Conservation (phyloP, 2,329 filamentous ascomycete genomes). For the Pseudocercospora fuligena region DNA sequence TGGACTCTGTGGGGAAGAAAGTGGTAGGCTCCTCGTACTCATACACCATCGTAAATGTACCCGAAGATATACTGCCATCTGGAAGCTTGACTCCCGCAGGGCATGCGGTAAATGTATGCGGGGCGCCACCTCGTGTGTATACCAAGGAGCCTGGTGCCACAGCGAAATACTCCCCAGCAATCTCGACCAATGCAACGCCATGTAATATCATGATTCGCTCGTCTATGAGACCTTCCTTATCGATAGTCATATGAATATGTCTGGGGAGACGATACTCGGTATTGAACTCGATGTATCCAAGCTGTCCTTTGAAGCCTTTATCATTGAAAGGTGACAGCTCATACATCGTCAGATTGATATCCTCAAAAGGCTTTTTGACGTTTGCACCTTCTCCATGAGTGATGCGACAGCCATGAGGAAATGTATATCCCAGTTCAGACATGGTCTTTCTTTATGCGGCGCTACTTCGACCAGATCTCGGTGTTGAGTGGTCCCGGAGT, state of each 20-base stretch:
- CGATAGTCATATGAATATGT: slow-evolving; percentile 33
- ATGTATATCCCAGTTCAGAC: slow-evolving; percentile 11
- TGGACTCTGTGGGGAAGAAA: slow-evolving; percentile 30
- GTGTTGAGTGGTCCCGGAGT: not conserved
- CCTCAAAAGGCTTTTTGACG: slow-evolving; percentile 32
- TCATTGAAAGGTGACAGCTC: slow-evolving; percentile 29
- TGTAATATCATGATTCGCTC: slow-evolving; percentile 32
- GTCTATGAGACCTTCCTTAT: slow-evolving; percentile 25
- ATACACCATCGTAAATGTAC: slow-evolving; percentile 33
- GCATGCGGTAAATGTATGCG: slow-evolving; percentile 34
- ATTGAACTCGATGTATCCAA: slow-evolving; percentile 31
- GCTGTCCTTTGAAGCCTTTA: slow-evolving; percentile 27
- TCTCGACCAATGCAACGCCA: slow-evolving; percentile 29
- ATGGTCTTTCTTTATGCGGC: not conserved
- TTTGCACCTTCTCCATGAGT: slow-evolving; percentile 29
- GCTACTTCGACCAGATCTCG: slow-evolving; percentile 2
- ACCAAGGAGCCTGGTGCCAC: slow-evolving; percentile 31
- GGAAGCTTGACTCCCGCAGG: slow-evolving; percentile 30
- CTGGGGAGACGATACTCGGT: slow-evolving; percentile 29
- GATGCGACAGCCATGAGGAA: slow-evolving; percentile 29
- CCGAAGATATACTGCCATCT: slow-evolving; percentile 28
- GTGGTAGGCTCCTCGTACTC: slow-evolving; percentile 33
- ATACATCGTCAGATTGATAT: slow-evolving; percentile 30
- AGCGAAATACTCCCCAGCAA: slow-evolving; percentile 27
- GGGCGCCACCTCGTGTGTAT: slow-evolving; percentile 29